A percentile compares a stretch with the other conserved stretches of the same genome.
Evolutionary conservation across 106 monocot species (phyloP).

Genomic region (Ottelia alismoides): DNA sequence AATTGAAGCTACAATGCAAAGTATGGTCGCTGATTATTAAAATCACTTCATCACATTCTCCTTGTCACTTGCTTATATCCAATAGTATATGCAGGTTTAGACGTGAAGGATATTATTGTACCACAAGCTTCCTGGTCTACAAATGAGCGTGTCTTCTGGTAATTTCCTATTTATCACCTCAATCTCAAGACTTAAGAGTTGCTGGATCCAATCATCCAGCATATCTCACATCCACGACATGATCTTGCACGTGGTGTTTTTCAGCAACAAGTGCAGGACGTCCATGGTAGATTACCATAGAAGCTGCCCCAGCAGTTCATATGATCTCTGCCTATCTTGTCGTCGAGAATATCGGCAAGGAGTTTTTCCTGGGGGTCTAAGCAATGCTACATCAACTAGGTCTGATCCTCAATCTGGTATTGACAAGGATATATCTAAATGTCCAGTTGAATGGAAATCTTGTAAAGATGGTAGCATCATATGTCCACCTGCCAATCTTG

Average conservation of each 20-base stretch:
- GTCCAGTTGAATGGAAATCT: conserved; percentile 10
- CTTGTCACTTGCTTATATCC: not conserved
- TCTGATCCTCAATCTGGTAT: not conserved
- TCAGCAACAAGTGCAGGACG: conserved; percentile 17
- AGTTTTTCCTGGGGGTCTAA: not conserved
- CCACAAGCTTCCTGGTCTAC: not conserved
- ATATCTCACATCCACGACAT: no score
- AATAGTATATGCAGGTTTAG: no score
- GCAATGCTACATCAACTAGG: not conserved
- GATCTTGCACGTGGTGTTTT: not conserved
- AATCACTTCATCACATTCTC: not conserved
- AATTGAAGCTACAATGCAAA: conserved; percentile 11
- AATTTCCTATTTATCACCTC: not conserved
- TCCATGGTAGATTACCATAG: conserved; percentile 18
- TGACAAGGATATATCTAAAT: not conserved
- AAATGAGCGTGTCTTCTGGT: not conserved
- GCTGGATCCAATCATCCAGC: not conserved
- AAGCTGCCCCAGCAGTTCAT: conserved; percentile 14
- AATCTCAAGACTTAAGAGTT: not conserved
- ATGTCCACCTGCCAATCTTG: conserved; percentile 22
- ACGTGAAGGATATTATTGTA: not conserved
- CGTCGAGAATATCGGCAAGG: conserved; percentile 40
- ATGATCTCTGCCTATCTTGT: conserved; percentile 30
- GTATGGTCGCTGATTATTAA: not conserved
- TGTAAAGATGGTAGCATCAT: conserved; percentile 16